phyloP scores from a whole-genome alignment of 371 early-diverging fungal species.

The Syncephalastrum sp. region DNA sequence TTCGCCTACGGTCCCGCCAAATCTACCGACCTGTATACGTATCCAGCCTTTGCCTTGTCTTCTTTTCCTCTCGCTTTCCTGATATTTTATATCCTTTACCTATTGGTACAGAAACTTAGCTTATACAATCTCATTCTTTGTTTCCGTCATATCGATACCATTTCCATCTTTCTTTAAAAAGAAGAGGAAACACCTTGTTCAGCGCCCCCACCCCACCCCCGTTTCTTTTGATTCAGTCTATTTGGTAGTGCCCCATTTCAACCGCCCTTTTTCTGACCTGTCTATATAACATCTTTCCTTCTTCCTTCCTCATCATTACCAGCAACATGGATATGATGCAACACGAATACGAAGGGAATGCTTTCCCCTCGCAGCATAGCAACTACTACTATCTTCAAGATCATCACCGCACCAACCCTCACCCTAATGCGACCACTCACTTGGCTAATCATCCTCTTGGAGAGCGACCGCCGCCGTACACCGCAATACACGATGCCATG shows the following conservation, averaged over 20 bases:
- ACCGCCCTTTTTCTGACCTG: slow-evolving; percentile 3
- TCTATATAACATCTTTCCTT: slow-evolving; percentile 12
- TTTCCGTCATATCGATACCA: no score
- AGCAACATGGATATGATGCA: slow-evolving; percentile 1
- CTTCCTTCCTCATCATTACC: slow-evolving; percentile 4
- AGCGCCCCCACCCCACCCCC: not conserved
- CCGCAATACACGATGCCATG: no score
- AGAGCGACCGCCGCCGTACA: no score
- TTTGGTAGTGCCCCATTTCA: slow-evolving; percentile 9
- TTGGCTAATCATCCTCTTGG: no score
- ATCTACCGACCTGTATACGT: slow-evolving; percentile 7
- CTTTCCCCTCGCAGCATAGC: not conserved
- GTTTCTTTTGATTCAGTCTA: slow-evolving; percentile 12
- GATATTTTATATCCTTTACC: no score
- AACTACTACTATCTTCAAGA: slow-evolving; percentile 11
- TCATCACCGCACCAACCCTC: slow-evolving; percentile 1
- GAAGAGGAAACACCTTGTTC: not conserved
- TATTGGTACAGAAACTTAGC: not conserved
- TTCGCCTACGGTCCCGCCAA: no score
- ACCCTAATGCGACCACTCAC: no score
- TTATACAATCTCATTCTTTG: slow-evolving; percentile 3
- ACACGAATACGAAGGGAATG: slow-evolving; percentile 3
- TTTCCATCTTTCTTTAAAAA: no score
- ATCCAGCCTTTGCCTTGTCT: slow-evolving; percentile 11
- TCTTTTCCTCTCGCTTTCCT: slow-evolving; percentile 1